These are phyloP conservation scores for Incumbomyces lentus DNA, from an alignment of 2,329 filamentous ascomycete species.

Conservation along the genomic window DNA sequence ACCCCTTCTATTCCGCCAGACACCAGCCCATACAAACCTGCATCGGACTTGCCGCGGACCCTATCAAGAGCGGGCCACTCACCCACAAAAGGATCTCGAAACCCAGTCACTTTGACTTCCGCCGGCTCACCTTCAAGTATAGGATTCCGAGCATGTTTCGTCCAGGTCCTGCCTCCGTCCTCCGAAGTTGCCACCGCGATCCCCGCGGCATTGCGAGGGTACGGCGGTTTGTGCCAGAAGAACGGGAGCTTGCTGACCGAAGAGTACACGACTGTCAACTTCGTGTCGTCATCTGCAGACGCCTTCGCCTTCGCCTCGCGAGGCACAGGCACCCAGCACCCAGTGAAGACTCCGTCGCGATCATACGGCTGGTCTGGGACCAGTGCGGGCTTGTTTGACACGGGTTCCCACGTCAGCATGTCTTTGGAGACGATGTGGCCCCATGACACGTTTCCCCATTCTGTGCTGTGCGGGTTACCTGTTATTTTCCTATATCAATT, in stretches of 20 bases:
- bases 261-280: slow-evolving; percentile 31
- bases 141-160: slow-evolving; percentile 27
- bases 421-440: slow-evolving; percentile 29
- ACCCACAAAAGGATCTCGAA: slow-evolving; percentile 32
- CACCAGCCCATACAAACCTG: slow-evolving; percentile 35
- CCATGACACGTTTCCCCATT: slow-evolving; percentile 37
- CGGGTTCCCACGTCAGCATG: slow-evolving; percentile 28
- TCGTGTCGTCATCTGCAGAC: slow-evolving; percentile 18
- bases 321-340: slow-evolving; percentile 25
- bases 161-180: slow-evolving; percentile 30
- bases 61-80: slow-evolving; percentile 22
- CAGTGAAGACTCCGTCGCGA: slow-evolving; percentile 31
- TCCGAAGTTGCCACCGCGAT: slow-evolving; percentile 30
- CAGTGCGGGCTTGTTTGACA: slow-evolving; percentile 23
- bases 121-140: slow-evolving; percentile 27
- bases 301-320: slow-evolving; percentile 2
- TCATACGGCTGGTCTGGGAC: slow-evolving; percentile 29
- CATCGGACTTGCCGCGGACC: background rate
- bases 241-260: slow-evolving; percentile 32
- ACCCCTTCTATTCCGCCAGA: slow-evolving; percentile 36
- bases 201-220: slow-evolving; percentile 28
- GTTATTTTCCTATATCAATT: too few relatives aligned
- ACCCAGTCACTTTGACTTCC: slow-evolving; percentile 30
- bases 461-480: slow-evolving; percentile 29
- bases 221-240: slow-evolving; percentile 28